phyloP scores from a whole-genome alignment of 495 filamentous ascomycete species.

The Jackrogersella multiformis region DNA sequence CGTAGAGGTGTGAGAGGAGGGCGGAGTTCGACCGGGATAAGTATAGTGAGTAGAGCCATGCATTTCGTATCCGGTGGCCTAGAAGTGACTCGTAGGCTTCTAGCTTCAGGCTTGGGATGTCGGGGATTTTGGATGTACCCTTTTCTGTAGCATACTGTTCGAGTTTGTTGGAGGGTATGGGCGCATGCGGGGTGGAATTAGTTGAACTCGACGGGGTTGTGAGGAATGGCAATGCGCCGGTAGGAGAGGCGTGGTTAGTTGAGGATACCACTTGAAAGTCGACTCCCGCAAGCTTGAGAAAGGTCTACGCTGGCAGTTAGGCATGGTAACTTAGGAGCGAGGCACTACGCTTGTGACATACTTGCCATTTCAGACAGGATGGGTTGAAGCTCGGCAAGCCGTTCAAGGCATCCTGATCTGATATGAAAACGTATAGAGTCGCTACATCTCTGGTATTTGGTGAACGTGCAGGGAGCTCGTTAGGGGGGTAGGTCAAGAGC shows the following conservation, averaged over 20 bases:
- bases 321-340: background rate
- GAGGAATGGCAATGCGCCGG: conserved; percentile 87
- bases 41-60: conserved; percentile 88
- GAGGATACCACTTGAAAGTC: conserved; percentile 75
- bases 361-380: conserved; percentile 96
- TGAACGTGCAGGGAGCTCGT: conserved; percentile 75
- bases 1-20: conserved; percentile 75
- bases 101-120: conserved; percentile 54
- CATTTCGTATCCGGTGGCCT: conserved; percentile 82
- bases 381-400: conserved; percentile 89
- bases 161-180: conserved; percentile 73
- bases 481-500: conserved; percentile 76
- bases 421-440: conserved; percentile 81
- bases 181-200: conserved; percentile 36
- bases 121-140: conserved; percentile 23
- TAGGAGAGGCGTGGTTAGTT: conserved; percentile 92
- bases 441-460: conserved; percentile 61
- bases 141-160: conserved; percentile 70
- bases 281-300: conserved; percentile 79
- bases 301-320: conserved; percentile 66
- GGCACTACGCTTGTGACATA: conserved; percentile 51
- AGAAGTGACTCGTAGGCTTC: conserved; percentile 84
- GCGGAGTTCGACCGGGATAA: conserved; percentile 68
- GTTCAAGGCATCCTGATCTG: conserved; percentile 66
- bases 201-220: conserved; percentile 61